A percentile compares a stretch with the other conserved stretches of the same genome.
phyloP scores from a whole-genome alignment of 1,139 yeast species.

The Suhomyces atakaporum region DNA sequence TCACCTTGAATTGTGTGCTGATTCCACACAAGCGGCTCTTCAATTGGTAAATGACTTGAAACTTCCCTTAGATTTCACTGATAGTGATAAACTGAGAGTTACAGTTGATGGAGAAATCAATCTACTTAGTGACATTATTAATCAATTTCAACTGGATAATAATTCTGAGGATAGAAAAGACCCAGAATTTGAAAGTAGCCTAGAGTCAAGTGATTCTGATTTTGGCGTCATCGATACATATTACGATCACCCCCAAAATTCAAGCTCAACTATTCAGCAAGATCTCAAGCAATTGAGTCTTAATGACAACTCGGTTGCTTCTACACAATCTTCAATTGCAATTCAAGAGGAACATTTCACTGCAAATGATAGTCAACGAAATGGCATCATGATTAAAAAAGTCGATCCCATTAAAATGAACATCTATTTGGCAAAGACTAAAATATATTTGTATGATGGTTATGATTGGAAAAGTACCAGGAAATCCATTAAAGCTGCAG shows the following conservation, averaged over 20 bases:
- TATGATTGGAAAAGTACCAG: constrained; percentile 90
- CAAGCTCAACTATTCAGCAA: constrained; percentile 8
- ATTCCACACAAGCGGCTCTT: constrained; percentile 70
- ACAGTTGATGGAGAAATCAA: constrained; percentile 39
- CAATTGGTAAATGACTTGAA: constrained; percentile 74
- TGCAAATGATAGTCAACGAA: constrained; percentile 6
- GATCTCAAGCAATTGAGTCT: constrained; percentile 7
- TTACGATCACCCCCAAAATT: constrained; percentile 13
- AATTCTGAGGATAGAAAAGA: neutral
- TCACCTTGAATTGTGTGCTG: constrained; percentile 73
- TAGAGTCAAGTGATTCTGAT: neutral
- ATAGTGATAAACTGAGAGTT: constrained; percentile 56
- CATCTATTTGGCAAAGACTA: constrained; percentile 39
- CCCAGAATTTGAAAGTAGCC: neutral
- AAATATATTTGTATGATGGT: constrained; percentile 77
- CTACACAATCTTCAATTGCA: constrained; percentile 5
- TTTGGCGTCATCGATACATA: constrained; percentile 27
- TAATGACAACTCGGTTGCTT: constrained; percentile 1
- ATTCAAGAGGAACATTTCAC: constrained; percentile 53
- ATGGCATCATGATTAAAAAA: constrained; percentile 6
- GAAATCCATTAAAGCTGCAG: constrained; percentile 61
- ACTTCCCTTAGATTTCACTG: constrained; percentile 60
- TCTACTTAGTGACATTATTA: constrained; percentile 51
- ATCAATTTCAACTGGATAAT: constrained; percentile 23
- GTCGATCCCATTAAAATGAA: constrained; percentile 34